Evolutionary conservation across 805 yeast species (phyloP).

Genomic region (Candida nitratophila): DNA sequence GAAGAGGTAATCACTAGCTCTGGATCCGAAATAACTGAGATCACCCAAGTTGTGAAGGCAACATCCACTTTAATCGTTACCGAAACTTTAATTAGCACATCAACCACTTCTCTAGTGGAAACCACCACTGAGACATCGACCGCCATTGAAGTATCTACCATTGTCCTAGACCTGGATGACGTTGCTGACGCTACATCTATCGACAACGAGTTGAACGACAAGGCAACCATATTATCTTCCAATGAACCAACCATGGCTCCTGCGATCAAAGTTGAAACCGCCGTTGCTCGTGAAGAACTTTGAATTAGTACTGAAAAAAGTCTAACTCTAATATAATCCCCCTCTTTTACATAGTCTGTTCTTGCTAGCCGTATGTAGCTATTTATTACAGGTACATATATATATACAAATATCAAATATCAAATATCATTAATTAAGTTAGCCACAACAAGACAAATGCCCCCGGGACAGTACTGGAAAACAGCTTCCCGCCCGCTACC

Average conservation of each 20-base stretch:
- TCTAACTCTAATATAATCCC: no score
- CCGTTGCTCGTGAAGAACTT: no score
- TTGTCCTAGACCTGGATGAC: no score
- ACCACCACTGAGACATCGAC: not conserved
- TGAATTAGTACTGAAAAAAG: no score
- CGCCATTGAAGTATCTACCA: not conserved
- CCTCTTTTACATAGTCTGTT: no score
- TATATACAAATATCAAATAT: no score
- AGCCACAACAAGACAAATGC: no score
- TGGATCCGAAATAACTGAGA: constrained; percentile 2
- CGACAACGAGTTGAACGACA: not conserved
- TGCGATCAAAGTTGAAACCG: not conserved
- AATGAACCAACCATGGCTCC: not conserved
- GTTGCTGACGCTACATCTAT: not conserved
- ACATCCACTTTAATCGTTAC: not conserved
- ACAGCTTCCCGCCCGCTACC: no score
- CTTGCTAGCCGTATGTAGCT: no score
- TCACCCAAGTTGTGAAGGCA: constrained; percentile 3
- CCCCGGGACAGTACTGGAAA: no score
- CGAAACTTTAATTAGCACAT: not conserved
- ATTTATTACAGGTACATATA: no score
- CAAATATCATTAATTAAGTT: not conserved
- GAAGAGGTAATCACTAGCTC: no score
- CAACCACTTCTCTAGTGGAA: not conserved
- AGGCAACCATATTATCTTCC: not conserved